These are phyloP conservation scores for Microbotryum violaceum DNA, from an alignment of 1,284 basidiomycete genomes.

Conservation along the genomic window DNA sequence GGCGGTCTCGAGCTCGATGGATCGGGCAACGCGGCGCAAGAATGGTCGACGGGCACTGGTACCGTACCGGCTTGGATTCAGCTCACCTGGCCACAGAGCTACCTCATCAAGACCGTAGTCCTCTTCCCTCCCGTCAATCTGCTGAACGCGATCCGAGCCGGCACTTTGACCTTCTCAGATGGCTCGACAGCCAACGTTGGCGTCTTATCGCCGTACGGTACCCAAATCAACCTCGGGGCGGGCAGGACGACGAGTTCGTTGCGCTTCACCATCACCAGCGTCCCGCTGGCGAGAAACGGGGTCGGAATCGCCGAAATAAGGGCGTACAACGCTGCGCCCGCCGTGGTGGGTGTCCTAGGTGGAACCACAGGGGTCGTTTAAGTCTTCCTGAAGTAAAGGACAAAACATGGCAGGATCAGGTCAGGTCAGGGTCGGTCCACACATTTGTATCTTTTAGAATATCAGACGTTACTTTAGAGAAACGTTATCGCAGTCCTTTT, in stretches of 20 bases:
- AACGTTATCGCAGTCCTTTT: too few species aligned
- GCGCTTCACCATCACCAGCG: conserved; percentile 23
- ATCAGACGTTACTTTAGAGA: too few species aligned
- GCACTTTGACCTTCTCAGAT: conserved; percentile 20
- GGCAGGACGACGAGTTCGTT: conserved; percentile 18
- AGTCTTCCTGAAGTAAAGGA: too few species aligned
- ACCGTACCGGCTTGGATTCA: conserved; percentile 13
- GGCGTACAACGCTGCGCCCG: conserved; percentile 5
- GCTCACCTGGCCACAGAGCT: conserved; percentile 10
- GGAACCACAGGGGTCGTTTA: too few species aligned
- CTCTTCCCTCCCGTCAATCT: conserved; percentile 11
- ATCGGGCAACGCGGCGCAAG: conserved; percentile 8
- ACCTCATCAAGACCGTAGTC: conserved; percentile 19
- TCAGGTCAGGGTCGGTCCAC: too few species aligned
- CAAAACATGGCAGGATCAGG: too few species aligned
- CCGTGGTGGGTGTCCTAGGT: too few species aligned
- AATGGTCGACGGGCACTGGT: conserved; percentile 11
- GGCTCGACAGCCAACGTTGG: conserved; percentile 13
- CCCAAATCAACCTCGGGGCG: conserved; percentile 15
- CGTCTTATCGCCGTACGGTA: conserved; percentile 7
- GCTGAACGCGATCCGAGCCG: conserved; percentile 3
- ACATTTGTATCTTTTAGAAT: too few species aligned
- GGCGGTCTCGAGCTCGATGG: conserved; percentile 14
- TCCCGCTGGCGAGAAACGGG: not conserved
- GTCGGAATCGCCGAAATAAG: conserved; percentile 24